Evolutionary conservation across 2,329 filamentous ascomycete species (phyloP).

Genomic region (Phyllosticta citribraziliensis): DNA sequence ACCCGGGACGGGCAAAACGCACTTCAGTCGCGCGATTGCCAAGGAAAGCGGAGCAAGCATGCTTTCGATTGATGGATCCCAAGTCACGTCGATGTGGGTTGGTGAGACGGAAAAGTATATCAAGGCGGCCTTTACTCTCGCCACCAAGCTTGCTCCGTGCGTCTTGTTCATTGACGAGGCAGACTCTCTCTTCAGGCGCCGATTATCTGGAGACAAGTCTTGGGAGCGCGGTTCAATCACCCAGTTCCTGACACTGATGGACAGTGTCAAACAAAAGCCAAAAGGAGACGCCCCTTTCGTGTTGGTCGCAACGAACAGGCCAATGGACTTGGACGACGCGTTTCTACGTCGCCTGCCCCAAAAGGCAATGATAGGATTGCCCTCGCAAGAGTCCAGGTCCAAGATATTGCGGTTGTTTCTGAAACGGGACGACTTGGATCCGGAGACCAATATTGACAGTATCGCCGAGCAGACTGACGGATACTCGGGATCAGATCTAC

Average conservation of each 20-base stretch:
- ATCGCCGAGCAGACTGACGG: neutral
- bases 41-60: neutral
- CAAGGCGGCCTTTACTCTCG: slow-evolving; percentile 18
- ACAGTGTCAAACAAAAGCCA: neutral
- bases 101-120: slow-evolving; percentile 12
- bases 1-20: slow-evolving; percentile 18
- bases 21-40: neutral
- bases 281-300: neutral
- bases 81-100: neutral
- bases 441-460: neutral
- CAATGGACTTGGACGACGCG: slow-evolving; percentile 1
- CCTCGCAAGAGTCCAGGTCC: neutral
- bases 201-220: neutral
- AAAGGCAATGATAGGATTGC: neutral
- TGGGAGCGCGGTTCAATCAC: neutral
- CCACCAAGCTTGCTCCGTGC: slow-evolving; percentile 17
- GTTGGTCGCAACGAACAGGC: slow-evolving; percentile 1
- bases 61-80: neutral
- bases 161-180: slow-evolving; percentile 18
- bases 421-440: neutral
- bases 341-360: neutral
- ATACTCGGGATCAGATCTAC: neutral
- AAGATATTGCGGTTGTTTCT: neutral
- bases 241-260: slow-evolving; percentile 4
- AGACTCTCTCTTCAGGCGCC: neutral